These are phyloP conservation scores for Ceratocystis eucalypticola DNA, from an alignment of 2,329 filamentous ascomycete species.

Conservation along the genomic window DNA sequence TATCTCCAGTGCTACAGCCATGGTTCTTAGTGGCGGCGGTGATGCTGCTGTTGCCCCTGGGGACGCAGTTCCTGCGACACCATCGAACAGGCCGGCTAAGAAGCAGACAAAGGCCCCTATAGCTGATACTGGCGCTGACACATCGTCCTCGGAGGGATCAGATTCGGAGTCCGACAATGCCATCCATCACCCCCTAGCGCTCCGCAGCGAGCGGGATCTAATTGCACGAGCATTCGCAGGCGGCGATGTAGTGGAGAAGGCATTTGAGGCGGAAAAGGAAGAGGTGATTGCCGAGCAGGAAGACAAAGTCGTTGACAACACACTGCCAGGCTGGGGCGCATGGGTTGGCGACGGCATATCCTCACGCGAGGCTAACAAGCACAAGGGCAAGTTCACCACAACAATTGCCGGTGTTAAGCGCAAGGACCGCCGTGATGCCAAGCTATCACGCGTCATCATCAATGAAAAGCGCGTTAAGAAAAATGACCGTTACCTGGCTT, in stretches of 20 bases:
- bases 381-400: slow-evolving; percentile 48
- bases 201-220: slow-evolving; percentile 47
- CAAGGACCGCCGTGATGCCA: slow-evolving; percentile 66
- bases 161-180: slow-evolving; percentile 22
- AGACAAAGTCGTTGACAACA: slow-evolving; percentile 67
- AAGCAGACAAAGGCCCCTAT: neutral
- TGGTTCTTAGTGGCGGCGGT: slow-evolving; percentile 8
- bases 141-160: slow-evolving; percentile 12
- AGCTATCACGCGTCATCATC: slow-evolving; percentile 73
- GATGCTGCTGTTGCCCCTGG: neutral
- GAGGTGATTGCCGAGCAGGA: slow-evolving; percentile 60
- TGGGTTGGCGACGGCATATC: slow-evolving; percentile 80
- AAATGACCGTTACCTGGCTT: slow-evolving; percentile 79
- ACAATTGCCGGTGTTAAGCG: slow-evolving; percentile 62
- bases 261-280: slow-evolving; percentile 71
- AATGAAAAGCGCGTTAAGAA: slow-evolving; percentile 86
- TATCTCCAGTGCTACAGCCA: slow-evolving; percentile 14
- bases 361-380: slow-evolving; percentile 51
- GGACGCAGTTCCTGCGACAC: neutral
- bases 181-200: slow-evolving; percentile 37
- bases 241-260: slow-evolving; percentile 66
- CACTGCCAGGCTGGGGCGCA: slow-evolving; percentile 86
- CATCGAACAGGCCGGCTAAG: neutral
- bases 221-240: slow-evolving; percentile 78
- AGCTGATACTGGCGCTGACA: slow-evolving; percentile 7